These are phyloP conservation scores for Aegilops speltoides DNA, from an alignment of 176 grass and related monocot genomes.

Conservation along the genomic window DNA sequence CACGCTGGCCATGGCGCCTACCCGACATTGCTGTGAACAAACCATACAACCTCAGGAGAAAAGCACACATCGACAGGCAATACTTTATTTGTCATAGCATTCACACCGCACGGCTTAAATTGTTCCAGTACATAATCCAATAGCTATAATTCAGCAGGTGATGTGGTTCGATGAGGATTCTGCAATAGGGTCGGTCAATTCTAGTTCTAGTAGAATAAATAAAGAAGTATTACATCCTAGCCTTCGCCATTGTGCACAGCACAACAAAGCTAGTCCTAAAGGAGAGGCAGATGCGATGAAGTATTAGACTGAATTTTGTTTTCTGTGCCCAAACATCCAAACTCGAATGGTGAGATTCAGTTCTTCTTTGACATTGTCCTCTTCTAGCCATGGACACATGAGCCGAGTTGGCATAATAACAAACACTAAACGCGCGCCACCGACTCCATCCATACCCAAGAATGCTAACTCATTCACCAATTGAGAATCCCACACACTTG, in stretches of 20 bases:
- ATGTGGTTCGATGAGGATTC: background rate
- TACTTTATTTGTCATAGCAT: background rate
- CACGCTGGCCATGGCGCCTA: too few relatives aligned
- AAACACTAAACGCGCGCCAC: background rate
- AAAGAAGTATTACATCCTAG: too few relatives aligned
- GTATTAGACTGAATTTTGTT: too few relatives aligned
- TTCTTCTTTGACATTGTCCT: too few relatives aligned
- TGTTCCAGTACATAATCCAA: background rate
- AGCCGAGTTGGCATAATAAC: slow-evolving; percentile 6
- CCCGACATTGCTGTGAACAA: too few relatives aligned
- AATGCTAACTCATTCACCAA: background rate
- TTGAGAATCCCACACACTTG: background rate
- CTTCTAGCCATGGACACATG: background rate
- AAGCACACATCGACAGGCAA: background rate
- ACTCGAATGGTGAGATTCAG: too few relatives aligned
- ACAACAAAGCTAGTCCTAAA: too few relatives aligned
- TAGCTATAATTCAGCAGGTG: background rate
- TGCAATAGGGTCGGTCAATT: background rate
- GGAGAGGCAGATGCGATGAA: too few relatives aligned
- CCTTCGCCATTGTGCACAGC: too few relatives aligned
- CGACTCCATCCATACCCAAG: background rate
- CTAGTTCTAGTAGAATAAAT: background rate
- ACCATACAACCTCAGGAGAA: background rate
- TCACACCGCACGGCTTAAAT: background rate
- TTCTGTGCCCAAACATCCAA: too few relatives aligned